Evolutionary conservation across 495 filamentous ascomycete species (phyloP).

Genomic region (Talaromyces stipitatus): DNA sequence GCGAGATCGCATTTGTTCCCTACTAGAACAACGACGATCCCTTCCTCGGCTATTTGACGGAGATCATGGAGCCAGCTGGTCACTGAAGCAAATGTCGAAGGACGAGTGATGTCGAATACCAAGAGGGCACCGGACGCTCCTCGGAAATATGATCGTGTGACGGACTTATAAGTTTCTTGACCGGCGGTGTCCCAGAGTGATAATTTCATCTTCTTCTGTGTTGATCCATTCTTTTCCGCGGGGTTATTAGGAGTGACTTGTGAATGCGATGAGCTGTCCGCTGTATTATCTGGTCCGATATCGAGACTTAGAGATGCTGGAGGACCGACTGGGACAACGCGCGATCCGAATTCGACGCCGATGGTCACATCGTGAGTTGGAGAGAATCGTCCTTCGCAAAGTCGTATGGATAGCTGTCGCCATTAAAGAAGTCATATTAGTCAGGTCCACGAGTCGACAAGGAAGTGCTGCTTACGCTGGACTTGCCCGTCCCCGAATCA

Average conservation of each 20-base stretch:
- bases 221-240: neutral
- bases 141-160: slow-evolving; percentile 92
- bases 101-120: slow-evolving; percentile 88
- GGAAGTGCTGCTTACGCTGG: slow-evolving; percentile 41
- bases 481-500: slow-evolving; percentile 91
- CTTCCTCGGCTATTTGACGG: slow-evolving; percentile 83
- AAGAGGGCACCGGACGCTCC: slow-evolving; percentile 86
- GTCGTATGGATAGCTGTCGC: slow-evolving; percentile 76
- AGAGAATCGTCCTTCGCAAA: slow-evolving; percentile 95
- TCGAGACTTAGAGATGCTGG: slow-evolving; percentile 43
- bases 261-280: neutral
- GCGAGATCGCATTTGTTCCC: slow-evolving; percentile 90
- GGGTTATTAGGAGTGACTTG: slow-evolving; percentile 1
- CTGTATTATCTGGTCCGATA: slow-evolving; percentile 16
- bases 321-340: slow-evolving; percentile 86
- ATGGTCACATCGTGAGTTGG: slow-evolving; percentile 94
- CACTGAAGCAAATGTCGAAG: slow-evolving; percentile 75
- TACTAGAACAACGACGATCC: slow-evolving; percentile 88
- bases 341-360: slow-evolving; percentile 92
- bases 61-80: slow-evolving; percentile 90
- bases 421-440: slow-evolving; percentile 5
- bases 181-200: slow-evolving; percentile 95
- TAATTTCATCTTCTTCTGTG: slow-evolving; percentile 71
- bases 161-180: slow-evolving; percentile 93
- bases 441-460: slow-evolving; percentile 6